Conservation (phyloP, 2,329 filamentous ascomycete genomes). For the Epichloe gansuensis region DNA sequence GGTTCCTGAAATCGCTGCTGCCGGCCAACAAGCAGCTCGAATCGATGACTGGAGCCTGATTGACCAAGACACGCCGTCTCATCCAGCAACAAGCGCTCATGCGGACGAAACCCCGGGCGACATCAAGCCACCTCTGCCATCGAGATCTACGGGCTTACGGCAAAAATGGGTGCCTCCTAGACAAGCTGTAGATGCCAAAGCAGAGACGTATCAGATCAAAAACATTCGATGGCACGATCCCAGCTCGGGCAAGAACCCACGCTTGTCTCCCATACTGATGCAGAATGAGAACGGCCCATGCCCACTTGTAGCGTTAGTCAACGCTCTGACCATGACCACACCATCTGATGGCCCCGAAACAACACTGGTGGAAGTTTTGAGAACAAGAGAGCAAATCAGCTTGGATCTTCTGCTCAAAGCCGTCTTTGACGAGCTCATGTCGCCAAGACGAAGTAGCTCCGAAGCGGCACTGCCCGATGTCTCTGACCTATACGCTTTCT, state of each 20-base stretch:
- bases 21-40: constrained; percentile 9
- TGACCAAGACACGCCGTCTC: constrained; percentile 26
- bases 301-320: constrained; percentile 82
- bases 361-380: constrained; percentile 63
- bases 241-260: constrained; percentile 43
- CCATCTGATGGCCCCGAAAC: constrained; percentile 49
- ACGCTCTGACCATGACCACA: constrained; percentile 77
- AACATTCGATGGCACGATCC: constrained; percentile 75
- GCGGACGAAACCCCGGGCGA: constrained; percentile 9
- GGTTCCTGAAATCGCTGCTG: constrained; percentile 11
- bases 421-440: constrained; percentile 87
- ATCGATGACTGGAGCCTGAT: constrained; percentile 40
- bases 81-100: constrained; percentile 5
- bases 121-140: constrained; percentile 25
- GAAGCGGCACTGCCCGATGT: constrained; percentile 68
- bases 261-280: constrained; percentile 74
- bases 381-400: constrained; percentile 75
- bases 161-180: constrained; percentile 27
- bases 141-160: constrained; percentile 18
- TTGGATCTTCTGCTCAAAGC: constrained; percentile 75
- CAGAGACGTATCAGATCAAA: constrained; percentile 86
- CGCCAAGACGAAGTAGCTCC: constrained; percentile 49
- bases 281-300: constrained; percentile 94
- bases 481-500: constrained; percentile 72
- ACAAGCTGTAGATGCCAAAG: constrained; percentile 31